Evolutionary conservation across 345 rosid species (phyloP).

Genomic region (Adansonia digitata): DNA sequence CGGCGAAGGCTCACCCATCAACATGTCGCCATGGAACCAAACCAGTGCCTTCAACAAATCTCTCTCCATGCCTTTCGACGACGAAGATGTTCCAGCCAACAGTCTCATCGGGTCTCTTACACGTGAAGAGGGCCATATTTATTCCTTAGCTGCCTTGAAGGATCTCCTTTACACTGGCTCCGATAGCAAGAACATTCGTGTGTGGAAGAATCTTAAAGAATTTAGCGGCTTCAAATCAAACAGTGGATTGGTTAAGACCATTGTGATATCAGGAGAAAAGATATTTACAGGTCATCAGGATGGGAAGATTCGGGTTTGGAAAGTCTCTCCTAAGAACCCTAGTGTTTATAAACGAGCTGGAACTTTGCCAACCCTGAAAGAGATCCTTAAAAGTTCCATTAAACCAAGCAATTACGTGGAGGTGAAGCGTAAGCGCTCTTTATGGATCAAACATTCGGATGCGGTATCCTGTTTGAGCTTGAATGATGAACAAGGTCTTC

Average conservation of each 20-base stretch:
- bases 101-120: slow-evolving; percentile 76
- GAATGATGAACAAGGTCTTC: slow-evolving; percentile 53
- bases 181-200: slow-evolving; percentile 94
- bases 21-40: slow-evolving; percentile 97
- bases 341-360: slow-evolving; percentile 70
- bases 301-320: slow-evolving; percentile 93
- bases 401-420: slow-evolving; percentile 83
- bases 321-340: slow-evolving; percentile 57
- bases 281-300: slow-evolving; percentile 95
- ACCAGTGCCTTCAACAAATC: slow-evolving; percentile 47
- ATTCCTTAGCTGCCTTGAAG: slow-evolving; percentile 76
- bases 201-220: slow-evolving; percentile 87
- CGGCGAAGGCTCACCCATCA: slow-evolving; percentile 90
- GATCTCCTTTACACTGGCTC: slow-evolving; percentile 94
- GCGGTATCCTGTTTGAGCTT: slow-evolving; percentile 83
- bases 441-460: slow-evolving; percentile 94
- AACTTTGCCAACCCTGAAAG: slow-evolving; percentile 78
- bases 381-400: slow-evolving; percentile 80
- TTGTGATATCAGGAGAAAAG: slow-evolving; percentile 68
- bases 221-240: slow-evolving; percentile 83
- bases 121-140: slow-evolving; percentile 93
- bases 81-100: slow-evolving; percentile 35
- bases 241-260: slow-evolving; percentile 88
- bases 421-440: slow-evolving; percentile 57
- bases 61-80: slow-evolving; percentile 42